Percentiles rank a stretch among this genome's conserved stretches.
Evolutionary conservation across 345 rosid species (phyloP).

Genomic region (Tarenaya hassleriana): DNA sequence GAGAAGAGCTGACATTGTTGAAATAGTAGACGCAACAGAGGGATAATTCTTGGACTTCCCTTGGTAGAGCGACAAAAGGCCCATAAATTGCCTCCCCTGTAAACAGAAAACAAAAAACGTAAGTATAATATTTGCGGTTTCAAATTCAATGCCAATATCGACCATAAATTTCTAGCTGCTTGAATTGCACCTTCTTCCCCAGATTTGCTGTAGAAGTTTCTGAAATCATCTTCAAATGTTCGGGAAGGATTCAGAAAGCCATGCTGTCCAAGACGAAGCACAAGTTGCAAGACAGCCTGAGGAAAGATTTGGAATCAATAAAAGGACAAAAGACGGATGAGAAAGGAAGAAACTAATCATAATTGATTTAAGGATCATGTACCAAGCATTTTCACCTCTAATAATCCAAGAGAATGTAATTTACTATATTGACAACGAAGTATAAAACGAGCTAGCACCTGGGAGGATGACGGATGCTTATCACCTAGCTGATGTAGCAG

Average conservation of each 20-base stretch:
- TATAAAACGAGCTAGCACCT: constrained; percentile 39
- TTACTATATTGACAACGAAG: background rate
- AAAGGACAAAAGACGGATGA: constrained; percentile 12
- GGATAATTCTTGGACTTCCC: constrained; percentile 60
- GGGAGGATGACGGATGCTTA: constrained; percentile 45
- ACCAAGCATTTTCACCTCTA: constrained; percentile 9
- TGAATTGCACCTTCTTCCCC: constrained; percentile 42
- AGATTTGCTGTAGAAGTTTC: constrained; percentile 47
- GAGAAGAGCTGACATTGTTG: constrained; percentile 36
- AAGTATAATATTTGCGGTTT: background rate
- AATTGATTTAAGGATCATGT: constrained; percentile 11
- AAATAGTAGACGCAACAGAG: constrained; percentile 61
- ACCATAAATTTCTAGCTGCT: constrained; percentile 1
- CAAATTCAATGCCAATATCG: background rate
- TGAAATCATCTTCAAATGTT: constrained; percentile 48
- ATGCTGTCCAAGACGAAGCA: constrained; percentile 60
- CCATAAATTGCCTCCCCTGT: constrained; percentile 57
- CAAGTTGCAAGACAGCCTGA: constrained; percentile 62
- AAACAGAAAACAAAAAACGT: constrained; percentile 11
- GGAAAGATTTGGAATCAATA: constrained; percentile 16
- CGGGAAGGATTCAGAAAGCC: constrained; percentile 36
- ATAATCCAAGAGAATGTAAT: background rate
- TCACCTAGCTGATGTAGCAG: constrained; percentile 56
- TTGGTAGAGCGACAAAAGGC: constrained; percentile 60
- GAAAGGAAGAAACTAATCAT: constrained; percentile 5